A percentile compares a stretch with the other conserved stretches of the same genome.
Conservation (phyloP, 352 stramenopile species). For the Phytophthora ramorum region DNA sequence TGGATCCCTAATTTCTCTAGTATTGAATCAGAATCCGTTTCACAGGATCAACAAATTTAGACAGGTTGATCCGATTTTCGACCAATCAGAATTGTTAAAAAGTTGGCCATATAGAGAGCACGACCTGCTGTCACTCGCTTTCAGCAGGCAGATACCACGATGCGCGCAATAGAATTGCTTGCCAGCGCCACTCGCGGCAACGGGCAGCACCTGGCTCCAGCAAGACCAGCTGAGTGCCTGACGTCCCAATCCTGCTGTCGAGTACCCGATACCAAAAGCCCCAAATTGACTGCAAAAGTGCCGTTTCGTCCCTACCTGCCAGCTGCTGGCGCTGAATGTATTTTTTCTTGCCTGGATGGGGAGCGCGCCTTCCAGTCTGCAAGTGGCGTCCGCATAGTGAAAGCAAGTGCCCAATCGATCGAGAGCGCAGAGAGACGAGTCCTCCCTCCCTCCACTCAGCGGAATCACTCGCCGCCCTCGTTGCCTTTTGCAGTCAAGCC, state of each 20-base stretch:
- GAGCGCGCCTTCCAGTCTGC: slow-evolving; percentile 5
- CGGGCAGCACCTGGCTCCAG: slow-evolving; percentile 1
- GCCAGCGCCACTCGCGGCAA: not conserved
- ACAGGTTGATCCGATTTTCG: no score
- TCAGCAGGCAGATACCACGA: no score
- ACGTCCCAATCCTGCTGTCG: no score
- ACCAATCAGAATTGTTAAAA: no score
- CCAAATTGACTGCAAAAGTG: not conserved
- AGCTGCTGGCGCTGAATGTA: slow-evolving; percentile 35
- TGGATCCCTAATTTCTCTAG: no score
- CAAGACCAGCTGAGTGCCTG: not conserved
- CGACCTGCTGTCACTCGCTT: no score
- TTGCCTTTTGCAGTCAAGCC: slow-evolving; percentile 13
- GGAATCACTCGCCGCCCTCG: slow-evolving; percentile 15
- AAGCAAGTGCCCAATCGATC: slow-evolving; percentile 35
- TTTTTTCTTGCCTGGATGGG: slow-evolving; percentile 35
- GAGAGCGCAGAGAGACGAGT: slow-evolving; percentile 37
- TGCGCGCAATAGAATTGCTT: slow-evolving; percentile 4
- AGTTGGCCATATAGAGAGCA: no score
- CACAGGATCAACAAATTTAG: no score
- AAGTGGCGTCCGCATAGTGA: slow-evolving; percentile 22
- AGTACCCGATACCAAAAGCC: not conserved
- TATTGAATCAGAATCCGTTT: no score
- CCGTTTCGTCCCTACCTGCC: slow-evolving; percentile 14
- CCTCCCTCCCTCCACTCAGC: slow-evolving; percentile 14